These are phyloP conservation scores for Novymonas esmeraldas DNA, from an alignment of 208 protist genomes.

Conservation along the genomic window DNA sequence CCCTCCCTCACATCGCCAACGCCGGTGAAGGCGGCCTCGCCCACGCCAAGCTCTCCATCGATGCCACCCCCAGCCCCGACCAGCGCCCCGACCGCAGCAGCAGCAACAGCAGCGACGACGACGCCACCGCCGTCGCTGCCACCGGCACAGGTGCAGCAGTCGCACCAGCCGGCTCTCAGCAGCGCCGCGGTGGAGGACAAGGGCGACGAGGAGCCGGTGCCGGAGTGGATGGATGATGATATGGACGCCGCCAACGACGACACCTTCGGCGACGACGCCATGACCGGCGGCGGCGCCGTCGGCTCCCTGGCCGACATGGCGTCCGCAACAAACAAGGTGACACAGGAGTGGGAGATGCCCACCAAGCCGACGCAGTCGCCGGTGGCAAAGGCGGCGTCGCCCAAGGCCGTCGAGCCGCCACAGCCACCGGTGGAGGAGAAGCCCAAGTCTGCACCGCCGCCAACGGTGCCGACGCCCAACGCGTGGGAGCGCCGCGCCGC, in stretches of 20 bases:
- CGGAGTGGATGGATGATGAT: constrained; percentile 56
- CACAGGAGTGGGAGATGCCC: constrained; percentile 57
- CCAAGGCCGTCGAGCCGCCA: constrained; percentile 4
- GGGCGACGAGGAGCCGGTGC: constrained; percentile 23
- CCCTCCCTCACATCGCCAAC: constrained; percentile 14
- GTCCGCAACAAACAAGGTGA: constrained; percentile 44
- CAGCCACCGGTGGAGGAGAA: constrained; percentile 13
- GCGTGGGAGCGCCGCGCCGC: constrained; percentile 25
- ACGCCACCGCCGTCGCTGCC: not conserved
- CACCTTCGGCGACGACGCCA: constrained; percentile 85
- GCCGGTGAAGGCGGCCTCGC: constrained; percentile 6
- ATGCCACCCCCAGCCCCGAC: not conserved
- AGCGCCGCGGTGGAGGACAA: constrained; percentile 7
- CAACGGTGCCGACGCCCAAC: constrained; percentile 18
- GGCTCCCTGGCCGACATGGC: constrained; percentile 73
- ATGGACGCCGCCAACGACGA: constrained; percentile 80
- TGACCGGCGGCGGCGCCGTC: constrained; percentile 29
- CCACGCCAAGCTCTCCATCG: not conserved
- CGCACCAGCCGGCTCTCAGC: not conserved
- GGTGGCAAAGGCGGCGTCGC: constrained; percentile 6
- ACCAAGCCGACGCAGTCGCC: constrained; percentile 7
- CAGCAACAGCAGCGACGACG: too few species aligned
- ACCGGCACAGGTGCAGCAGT: not conserved
- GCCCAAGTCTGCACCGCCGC: constrained; percentile 8
- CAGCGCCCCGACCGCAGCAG: not conserved